phyloP scores from a whole-genome alignment of 331 rosid genomes.

The Acacia pycnantha region DNA sequence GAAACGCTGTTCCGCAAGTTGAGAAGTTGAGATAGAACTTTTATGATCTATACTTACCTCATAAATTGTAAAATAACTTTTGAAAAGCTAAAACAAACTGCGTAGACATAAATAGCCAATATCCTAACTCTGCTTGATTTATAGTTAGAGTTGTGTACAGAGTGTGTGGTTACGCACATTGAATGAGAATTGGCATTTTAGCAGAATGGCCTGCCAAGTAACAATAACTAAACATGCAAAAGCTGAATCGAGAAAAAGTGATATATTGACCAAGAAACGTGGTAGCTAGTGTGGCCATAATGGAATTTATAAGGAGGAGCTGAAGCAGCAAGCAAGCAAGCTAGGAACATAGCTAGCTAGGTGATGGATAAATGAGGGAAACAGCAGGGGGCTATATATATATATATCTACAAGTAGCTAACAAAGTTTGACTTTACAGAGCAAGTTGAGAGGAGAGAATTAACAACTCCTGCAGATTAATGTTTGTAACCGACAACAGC shows the following conservation, averaged over 20 bases:
- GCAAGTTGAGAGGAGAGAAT: constrained; percentile 24
- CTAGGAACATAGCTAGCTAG: not conserved
- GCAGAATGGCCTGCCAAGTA: not conserved
- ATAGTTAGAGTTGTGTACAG: no score
- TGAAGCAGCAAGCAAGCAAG: not conserved
- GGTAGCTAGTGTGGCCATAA: not conserved
- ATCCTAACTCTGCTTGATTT: no score
- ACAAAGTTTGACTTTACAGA: constrained; percentile 10
- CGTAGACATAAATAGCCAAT: no score
- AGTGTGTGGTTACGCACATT: not conserved
- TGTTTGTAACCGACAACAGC: constrained; percentile 18
- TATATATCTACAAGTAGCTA: not conserved
- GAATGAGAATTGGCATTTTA: not conserved
- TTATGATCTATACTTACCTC: no score
- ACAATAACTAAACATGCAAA: not conserved
- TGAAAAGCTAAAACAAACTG: no score
- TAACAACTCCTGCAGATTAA: constrained; percentile 25
- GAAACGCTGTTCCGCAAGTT: rapidly evolving
- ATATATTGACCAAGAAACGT: not conserved
- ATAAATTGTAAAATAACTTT: no score
- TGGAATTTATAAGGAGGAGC: not conserved
- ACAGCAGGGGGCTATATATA: not conserved
- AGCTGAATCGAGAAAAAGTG: not conserved
- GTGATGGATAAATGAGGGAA: not conserved
- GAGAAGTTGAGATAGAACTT: no score